These are phyloP conservation scores for Lizonia empirigonia DNA, from an alignment of 2,329 filamentous ascomycete species.

Conservation along the genomic window DNA sequence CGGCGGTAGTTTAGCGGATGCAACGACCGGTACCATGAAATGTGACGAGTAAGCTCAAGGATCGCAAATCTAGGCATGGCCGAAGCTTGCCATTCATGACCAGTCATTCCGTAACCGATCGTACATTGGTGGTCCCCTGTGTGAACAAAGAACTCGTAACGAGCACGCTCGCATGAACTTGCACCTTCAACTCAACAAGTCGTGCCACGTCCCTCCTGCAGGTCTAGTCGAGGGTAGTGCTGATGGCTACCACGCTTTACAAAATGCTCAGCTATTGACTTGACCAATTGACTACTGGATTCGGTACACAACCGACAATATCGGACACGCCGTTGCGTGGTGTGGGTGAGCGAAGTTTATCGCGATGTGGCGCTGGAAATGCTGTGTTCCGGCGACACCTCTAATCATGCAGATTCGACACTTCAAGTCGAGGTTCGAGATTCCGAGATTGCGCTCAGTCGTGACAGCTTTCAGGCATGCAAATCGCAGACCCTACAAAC, in stretches of 20 bases:
- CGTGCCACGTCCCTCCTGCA: constrained; percentile 1
- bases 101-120: background rate
- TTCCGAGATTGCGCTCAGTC: background rate
- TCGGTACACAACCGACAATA: constrained; percentile 9
- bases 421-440: background rate
- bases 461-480: background rate
- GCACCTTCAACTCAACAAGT: background rate
- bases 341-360: background rate
- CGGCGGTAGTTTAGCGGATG: background rate
- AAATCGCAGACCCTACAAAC: background rate
- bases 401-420: background rate
- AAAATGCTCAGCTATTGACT: background rate
- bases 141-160: background rate
- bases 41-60: background rate
- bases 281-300: constrained; percentile 2
- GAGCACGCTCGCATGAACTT: background rate
- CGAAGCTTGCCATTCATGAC: background rate
- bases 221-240: constrained; percentile 5
- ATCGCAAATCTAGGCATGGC: background rate
- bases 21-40: background rate
- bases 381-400: background rate
- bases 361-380: background rate
- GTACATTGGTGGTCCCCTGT: background rate
- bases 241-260: background rate
- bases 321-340: background rate